Evolutionary conservation across 352 stramenopile species (phyloP), one percentile per base, ranked within the genome.

Genomic region (Phytopythium helicoides): DNA sequence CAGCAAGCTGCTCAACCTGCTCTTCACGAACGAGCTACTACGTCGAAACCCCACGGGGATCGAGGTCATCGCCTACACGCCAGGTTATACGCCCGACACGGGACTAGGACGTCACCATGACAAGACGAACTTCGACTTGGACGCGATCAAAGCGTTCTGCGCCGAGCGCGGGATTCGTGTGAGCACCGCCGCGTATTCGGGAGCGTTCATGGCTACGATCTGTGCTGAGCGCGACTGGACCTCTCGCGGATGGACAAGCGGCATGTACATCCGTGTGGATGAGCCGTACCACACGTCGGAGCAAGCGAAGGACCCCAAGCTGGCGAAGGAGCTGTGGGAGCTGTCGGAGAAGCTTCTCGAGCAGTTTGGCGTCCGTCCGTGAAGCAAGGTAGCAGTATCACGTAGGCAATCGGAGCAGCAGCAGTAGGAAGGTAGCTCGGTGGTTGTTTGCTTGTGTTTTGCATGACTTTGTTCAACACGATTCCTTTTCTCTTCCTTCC

Each of bases 1-100:
- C 26, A 73, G 66, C 14, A 87, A 87, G 59, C 52, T 87, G 18
- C 72, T 42, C 48, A 84, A 82, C 47, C 11, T 84, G 22, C 55
- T 87, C 7, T 84, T 84, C 52, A 76, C 56, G 36, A 37, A 62
- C 1, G 72, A 86, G 46, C 64, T 87, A 5, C 21, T 73, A 14
- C 66, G 72, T 6, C 71, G 71, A 6, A 25, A 38, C 26, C 44
- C 26, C 14, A 19, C 16, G 15, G 44, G 16, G 25, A 23, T 31
- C 1, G 44, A 36, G 44, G 12, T 12, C 22, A 36, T 38, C 7
- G 25, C 44, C 23, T 36, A 38, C 25, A 23, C 26, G 3, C 23
- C 44, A 9, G 25, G 25, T 6, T 36, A 14, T 25, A 50, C 44
- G 6, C 44, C 66, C 1, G 55, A 60, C n/a, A 66, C 66, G 34